Conservation (phyloP, 164 flowering plant genomes). For the Vitis rupestris region DNA sequence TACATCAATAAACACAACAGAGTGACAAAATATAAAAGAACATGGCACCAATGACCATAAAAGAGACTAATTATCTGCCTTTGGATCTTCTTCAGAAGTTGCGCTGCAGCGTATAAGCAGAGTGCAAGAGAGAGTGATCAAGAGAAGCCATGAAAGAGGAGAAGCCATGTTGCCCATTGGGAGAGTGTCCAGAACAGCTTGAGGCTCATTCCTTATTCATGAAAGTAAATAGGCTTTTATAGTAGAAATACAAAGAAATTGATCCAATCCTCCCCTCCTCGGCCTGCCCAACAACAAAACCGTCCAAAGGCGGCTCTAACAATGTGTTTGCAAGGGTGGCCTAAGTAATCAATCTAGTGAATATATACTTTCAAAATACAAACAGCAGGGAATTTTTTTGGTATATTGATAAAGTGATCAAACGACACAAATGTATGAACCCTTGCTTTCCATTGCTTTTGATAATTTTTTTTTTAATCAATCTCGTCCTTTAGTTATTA, state of each 20-base stretch:
- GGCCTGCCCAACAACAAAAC: constrained; percentile 2
- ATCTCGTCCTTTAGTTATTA: no score
- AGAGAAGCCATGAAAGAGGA: background rate
- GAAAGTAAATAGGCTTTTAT: background rate
- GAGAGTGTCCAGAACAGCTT: no score
- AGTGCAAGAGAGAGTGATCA: background rate
- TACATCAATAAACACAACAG: no score
- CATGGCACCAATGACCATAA: background rate
- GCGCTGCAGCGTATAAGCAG: background rate
- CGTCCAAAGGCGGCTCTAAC: constrained; percentile 3
- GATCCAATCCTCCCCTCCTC: background rate
- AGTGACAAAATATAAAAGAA: background rate
- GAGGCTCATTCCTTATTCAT: background rate
- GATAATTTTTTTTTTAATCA: no score
- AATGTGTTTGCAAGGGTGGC: background rate
- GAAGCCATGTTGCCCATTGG: background rate
- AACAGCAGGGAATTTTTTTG: no score
- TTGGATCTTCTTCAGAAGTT: background rate
- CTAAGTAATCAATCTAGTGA: no score
- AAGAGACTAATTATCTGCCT: background rate
- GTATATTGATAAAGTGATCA: no score
- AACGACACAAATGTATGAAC: no score
- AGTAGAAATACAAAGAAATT: background rate
- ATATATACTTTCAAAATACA: no score
- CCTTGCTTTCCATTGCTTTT: no score